phyloP scores from a whole-genome alignment of 768 basidiomycete species.

The Rhizopogon vesiculosus region DNA sequence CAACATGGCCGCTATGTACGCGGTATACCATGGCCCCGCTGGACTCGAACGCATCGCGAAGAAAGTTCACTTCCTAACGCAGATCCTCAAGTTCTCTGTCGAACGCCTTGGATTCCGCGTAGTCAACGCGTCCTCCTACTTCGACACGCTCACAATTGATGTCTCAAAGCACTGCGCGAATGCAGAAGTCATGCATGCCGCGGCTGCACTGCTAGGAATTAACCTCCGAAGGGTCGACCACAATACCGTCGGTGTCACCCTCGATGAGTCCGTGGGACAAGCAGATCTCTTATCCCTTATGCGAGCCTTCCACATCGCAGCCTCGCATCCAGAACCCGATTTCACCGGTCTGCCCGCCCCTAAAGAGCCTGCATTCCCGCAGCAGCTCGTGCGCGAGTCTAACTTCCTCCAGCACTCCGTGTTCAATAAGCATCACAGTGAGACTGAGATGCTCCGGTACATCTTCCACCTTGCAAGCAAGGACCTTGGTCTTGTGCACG shows the following conservation, averaged over 20 bases:
- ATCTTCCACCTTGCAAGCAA: constrained; percentile 92
- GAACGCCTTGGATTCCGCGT: constrained; percentile 72
- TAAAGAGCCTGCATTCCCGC: constrained; percentile 41
- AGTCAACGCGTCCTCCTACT: constrained; percentile 65
- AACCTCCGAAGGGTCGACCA: constrained; percentile 81
- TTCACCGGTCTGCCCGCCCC: constrained; percentile 46
- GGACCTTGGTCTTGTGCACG: constrained; percentile 91
- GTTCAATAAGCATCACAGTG: constrained; percentile 96
- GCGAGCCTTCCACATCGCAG: constrained; percentile 75
- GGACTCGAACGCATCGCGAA: constrained; percentile 82
- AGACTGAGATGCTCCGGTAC: constrained; percentile 98
- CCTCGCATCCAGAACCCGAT: constrained; percentile 43
- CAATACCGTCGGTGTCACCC: constrained; percentile 75
- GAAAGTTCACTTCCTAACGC: constrained; percentile 87
- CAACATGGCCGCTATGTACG: constrained; percentile 99
- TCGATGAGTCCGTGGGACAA: constrained; percentile 86
- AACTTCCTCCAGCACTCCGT: constrained; percentile 81
- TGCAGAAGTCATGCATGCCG: constrained; percentile 62
- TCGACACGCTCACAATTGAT: constrained; percentile 86
- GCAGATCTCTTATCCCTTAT: constrained; percentile 72
- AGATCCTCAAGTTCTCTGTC: constrained; percentile 63
- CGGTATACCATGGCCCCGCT: constrained; percentile 90
- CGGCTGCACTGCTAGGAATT: constrained; percentile 60
- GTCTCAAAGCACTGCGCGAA: constrained; percentile 55
- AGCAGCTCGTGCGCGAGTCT: constrained; percentile 53